phyloP scores from a whole-genome alignment of 2,329 filamentous ascomycete species.

The Zymoseptoria tritici region DNA sequence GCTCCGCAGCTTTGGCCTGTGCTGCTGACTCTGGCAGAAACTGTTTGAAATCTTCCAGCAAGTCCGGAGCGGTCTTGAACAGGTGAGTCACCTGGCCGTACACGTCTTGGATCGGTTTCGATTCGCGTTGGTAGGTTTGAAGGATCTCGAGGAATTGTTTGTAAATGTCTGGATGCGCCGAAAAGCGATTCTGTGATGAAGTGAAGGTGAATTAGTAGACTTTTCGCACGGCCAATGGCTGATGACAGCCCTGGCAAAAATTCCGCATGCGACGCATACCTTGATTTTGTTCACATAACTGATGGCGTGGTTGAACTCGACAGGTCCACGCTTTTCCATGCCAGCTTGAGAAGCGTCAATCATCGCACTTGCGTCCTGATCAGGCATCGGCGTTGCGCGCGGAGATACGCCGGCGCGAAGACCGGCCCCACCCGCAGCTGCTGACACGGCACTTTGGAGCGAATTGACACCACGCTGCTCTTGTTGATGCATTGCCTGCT shows the following conservation, averaged over 20 bases:
- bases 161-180: constrained; percentile 94
- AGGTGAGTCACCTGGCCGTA: constrained; percentile 93
- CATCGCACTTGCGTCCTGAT: constrained; percentile 49
- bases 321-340: constrained; percentile 80
- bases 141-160: constrained; percentile 98
- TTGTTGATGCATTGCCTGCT: constrained; percentile 47
- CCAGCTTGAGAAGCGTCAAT: constrained; percentile 39
- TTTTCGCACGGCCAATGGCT: constrained; percentile 2
- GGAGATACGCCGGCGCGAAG: constrained; percentile 45
- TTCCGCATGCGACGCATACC: constrained; percentile 47
- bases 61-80: constrained; percentile 86
- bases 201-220: background rate
- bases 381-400: constrained; percentile 44
- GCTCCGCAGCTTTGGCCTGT: constrained; percentile 52
- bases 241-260: background rate
- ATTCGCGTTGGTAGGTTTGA: constrained; percentile 95
- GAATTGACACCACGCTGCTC: constrained; percentile 60
- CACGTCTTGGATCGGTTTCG: constrained; percentile 96
- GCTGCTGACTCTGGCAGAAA: constrained; percentile 88
- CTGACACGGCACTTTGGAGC: constrained; percentile 57
- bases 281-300: constrained; percentile 99
- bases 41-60: constrained; percentile 97
- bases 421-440: constrained; percentile 44
- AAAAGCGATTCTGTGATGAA: constrained; percentile 75
- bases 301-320: constrained; percentile 98